Base-by-base conservation (phyloP, 768 basidiomycete species). In the Lactarius pseudohatsudake region DNA sequence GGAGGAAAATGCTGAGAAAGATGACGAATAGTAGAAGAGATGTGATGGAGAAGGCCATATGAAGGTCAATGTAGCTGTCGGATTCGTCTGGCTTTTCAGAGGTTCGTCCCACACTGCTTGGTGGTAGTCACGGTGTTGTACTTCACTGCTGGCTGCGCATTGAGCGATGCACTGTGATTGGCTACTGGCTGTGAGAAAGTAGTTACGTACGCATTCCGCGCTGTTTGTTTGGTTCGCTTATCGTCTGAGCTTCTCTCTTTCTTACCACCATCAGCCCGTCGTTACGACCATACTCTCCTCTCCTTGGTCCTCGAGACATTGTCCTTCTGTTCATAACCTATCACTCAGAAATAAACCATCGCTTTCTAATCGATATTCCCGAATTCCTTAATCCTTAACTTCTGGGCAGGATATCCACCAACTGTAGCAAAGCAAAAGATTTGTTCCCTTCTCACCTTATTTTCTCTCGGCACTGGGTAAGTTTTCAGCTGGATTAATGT, bases 1-100 rank as follows among this genome's bases (percentile, higher is more conserved):
- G 85, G 5, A 91, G 84, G 20, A 85, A 77, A 32, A 89, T 74
- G 41, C 78, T 80, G n/a, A 91, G 75, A 41, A 84, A 85, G 41
- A 88, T 76, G 32, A 86, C 72, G 26, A 86, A 83, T 11, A 80
- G 72, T 6, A 79, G 68, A 20, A 84, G 62, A 5, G 86, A 72
- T 13, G 85, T 61, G 8, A 81, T 53, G 11, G 67, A 64, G 16
- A 75, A 26, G 3, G 65, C 64, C 41, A 71, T 63, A 45, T 22
- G 26, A n/a, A 61, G 34, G 43, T 36, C 32, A 30, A 55, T 66
- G 70, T 70, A 64, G 54, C 38, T 62, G 64, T 40, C 43, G 61
- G 68, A 72, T 69, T 65, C 65, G 16, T 32, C 28, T 55, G 40
- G 41, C 47, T 8, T 15, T 11, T 50, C 47, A 50, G n/a, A 5